Evolutionary conservation across 75 land plant species (phyloP), one percentile per base, ranked within the genome.

Genomic region (Picea sitchensis): DNA sequence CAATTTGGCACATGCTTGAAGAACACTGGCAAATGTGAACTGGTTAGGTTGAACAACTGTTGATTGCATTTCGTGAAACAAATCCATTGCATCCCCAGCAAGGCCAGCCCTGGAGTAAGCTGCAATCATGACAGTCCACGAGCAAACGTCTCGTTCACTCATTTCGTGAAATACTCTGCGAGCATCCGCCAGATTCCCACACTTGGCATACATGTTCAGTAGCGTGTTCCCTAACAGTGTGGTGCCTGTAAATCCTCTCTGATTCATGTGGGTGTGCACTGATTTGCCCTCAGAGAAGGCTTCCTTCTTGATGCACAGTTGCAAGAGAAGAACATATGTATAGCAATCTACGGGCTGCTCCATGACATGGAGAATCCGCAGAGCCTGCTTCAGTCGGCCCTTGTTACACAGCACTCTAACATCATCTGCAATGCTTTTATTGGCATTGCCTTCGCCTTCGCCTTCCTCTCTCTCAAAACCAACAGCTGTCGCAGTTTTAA

Each of bases 51-150:
- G 75, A 6, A 14, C 44, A 8, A 36, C 36, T n/a, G 65, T 21
- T 30, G 73, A 14, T 14, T 65, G 18, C 76, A 78, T 78, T 62
- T 62, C 17, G 14, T 36, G 8, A 64, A 78, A 71, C 32, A 78
- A 38, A n/a, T 18, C 36, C 1, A 78, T 17, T 15, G 72, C 72
- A 12, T 78, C 65, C 36, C 32, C 59, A 14, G 30, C 23, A n/a
- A 14, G 15, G 20, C 79, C 79, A 23, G 15, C 20, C 32, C 73
- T 54, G n/a, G 32, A 54, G 31, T 78, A 62, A 61, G 30, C 79
- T 26, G 79, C 30, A 23, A 78, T 78, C 76, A 78, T 61, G 26
- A 77, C 26, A 21, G 67, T 78, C 72, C 67, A 78, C 14, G 79
- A 71, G 61, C 15, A 59, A 9, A n/a, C 32, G 20, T 78, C 72